phyloP scores from a whole-genome alignment of 2,329 filamentous ascomycete species.

The Penicillium sp. region DNA sequence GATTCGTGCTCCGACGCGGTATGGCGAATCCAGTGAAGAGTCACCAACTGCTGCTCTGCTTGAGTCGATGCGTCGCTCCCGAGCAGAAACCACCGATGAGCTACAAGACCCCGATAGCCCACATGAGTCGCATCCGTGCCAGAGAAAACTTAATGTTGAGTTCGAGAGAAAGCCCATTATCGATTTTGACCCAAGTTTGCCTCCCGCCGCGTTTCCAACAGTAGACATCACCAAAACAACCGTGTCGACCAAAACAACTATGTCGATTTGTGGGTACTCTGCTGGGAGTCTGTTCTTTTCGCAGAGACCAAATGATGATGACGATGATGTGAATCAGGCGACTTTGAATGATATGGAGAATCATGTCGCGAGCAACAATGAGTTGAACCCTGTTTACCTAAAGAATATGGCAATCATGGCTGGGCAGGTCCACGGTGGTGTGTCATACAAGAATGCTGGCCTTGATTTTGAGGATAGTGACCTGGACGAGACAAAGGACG shows the following conservation, averaged over 20 bases:
- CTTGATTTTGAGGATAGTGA: slow-evolving; percentile 21
- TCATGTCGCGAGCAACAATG: slow-evolving; percentile 27
- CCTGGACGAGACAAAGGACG: slow-evolving; percentile 7
- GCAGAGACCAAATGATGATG: background rate
- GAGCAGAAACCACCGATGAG: background rate
- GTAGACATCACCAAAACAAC: slow-evolving; percentile 18
- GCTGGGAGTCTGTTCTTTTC: too few relatives aligned
- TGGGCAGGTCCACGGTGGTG: background rate
- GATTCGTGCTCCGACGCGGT: slow-evolving; percentile 32
- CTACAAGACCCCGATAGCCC: background rate
- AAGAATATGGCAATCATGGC: slow-evolving; percentile 30
- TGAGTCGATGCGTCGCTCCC: background rate
- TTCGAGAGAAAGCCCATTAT: background rate
- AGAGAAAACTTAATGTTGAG: background rate
- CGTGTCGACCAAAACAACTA: background rate
- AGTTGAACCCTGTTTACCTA: slow-evolving; percentile 27
- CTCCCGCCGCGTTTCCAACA: slow-evolving; percentile 46
- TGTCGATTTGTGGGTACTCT: too few relatives aligned
- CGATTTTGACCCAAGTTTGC: slow-evolving; percentile 39
- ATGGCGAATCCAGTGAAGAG: slow-evolving; percentile 26
- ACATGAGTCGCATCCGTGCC: background rate
- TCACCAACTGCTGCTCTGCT: slow-evolving; percentile 10
- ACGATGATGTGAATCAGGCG: background rate
- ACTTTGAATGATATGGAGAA: background rate
- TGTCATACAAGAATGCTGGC: background rate